A percentile compares a stretch with the other conserved stretches of the same genome.
These are phyloP conservation scores for Cercospora canescens DNA, from an alignment of 2,329 filamentous ascomycete genomes.

Conservation along the genomic window DNA sequence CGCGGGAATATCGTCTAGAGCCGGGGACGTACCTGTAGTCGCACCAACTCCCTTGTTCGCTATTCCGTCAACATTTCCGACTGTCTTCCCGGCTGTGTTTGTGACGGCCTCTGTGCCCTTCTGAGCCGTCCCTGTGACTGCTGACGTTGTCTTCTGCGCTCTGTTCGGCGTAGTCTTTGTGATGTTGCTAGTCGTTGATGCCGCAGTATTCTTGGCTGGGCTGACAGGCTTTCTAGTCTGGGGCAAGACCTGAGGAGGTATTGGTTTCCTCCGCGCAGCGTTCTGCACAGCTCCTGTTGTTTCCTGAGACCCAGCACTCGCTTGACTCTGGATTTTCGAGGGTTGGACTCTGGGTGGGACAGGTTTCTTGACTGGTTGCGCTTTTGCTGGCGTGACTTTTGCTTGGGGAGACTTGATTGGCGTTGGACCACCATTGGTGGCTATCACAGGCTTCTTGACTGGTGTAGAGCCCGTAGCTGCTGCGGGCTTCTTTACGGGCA, in stretches of 20 bases:
- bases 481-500: constrained; percentile 26
- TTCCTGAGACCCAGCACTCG: constrained; percentile 17
- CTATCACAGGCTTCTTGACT: constrained; percentile 19
- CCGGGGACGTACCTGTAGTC: constrained; percentile 33
- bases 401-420: constrained; percentile 14
- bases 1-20: constrained; percentile 17
- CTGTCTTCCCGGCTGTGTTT: constrained; percentile 30
- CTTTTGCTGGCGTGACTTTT: constrained; percentile 12
- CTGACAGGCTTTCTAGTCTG: constrained; percentile 18
- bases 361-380: constrained; percentile 25
- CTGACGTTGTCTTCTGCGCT: constrained; percentile 25
- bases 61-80: constrained; percentile 24
- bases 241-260: constrained; percentile 21
- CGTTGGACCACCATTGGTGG: constrained; percentile 20
- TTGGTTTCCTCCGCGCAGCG: constrained; percentile 19
- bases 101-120: constrained; percentile 29
- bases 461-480: constrained; percentile 15
- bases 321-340: constrained; percentile 21
- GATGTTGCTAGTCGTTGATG: constrained; percentile 6
- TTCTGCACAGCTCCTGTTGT: constrained; percentile 10
- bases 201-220: constrained; percentile 9
- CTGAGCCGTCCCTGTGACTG: constrained; percentile 29
- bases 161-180: constrained; percentile 16
- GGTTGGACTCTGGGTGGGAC: constrained; percentile 14
- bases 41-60: constrained; percentile 29